Evolutionary conservation across 1,284 basidiomycete species (phyloP).

Genomic region (Puccinia hordei): DNA sequence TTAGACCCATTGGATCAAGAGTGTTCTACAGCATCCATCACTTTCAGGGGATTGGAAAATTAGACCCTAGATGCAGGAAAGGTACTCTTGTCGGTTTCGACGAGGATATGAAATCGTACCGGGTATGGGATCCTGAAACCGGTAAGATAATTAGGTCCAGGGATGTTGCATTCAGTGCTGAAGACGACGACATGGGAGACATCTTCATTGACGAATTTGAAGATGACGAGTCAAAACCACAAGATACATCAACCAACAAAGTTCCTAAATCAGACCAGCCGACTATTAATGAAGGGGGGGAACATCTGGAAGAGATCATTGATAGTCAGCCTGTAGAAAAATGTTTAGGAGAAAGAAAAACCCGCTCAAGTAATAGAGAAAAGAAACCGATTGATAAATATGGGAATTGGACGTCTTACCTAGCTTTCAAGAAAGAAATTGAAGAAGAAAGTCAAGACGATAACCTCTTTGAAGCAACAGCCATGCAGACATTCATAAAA

Average conservation of each 20-base stretch:
- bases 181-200: not conserved
- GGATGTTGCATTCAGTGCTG: slow-evolving; percentile 14
- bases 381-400: too few relatives aligned
- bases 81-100: slow-evolving; percentile 28
- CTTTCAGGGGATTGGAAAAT: too few relatives aligned
- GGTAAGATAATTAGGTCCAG: slow-evolving; percentile 28
- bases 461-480: not conserved
- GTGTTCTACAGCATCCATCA: too few relatives aligned
- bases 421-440: not conserved
- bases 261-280: too few relatives aligned
- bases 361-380: not conserved
- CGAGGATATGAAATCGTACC: slow-evolving; percentile 14
- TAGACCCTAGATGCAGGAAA: too few relatives aligned
- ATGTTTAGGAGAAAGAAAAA: not conserved
- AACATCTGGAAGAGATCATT: not conserved
- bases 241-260: not conserved
- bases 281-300: slow-evolving; percentile 20
- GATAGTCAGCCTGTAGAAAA: not conserved
- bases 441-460: not conserved
- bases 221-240: not conserved
- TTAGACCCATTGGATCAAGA: too few relatives aligned
- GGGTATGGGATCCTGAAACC: slow-evolving; percentile 16
- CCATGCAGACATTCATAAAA: slow-evolving; percentile 10
- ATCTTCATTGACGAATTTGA: slow-evolving; percentile 10
- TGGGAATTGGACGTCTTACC: too few relatives aligned